Conservation (phyloP, 129 eudicot species). For the Glebionis coronaria region DNA sequence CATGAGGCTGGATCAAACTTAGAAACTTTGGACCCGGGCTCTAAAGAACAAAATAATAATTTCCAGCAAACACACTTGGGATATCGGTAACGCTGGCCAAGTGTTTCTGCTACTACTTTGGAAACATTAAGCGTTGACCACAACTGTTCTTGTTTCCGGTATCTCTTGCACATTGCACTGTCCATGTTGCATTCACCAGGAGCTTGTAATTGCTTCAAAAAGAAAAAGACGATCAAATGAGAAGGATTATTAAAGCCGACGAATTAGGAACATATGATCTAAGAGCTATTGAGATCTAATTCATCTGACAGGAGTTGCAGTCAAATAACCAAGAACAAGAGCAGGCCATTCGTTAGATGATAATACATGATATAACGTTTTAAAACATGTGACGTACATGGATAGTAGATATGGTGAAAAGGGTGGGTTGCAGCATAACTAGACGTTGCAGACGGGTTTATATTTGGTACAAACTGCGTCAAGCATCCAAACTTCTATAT, state of each 20-base stretch:
- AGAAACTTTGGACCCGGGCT: constrained; percentile 27
- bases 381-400: no score
- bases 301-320: no score
- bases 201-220: constrained; percentile 43
- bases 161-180: constrained; percentile 55
- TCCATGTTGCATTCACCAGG: constrained; percentile 53
- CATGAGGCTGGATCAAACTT: constrained; percentile 41
- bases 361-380: no score
- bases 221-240: constrained; percentile 9
- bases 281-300: no score
- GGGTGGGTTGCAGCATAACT: no score
- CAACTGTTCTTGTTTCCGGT: constrained; percentile 48
- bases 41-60: constrained; percentile 45
- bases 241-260: constrained; percentile 11
- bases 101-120: constrained; percentile 60
- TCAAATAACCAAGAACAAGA: no score
- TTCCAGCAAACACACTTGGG: constrained; percentile 89
- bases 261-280: not conserved
- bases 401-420: no score
- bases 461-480: no score
- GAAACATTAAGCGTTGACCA: constrained; percentile 80
- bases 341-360: no score
- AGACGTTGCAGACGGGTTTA: no score
- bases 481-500: no score
- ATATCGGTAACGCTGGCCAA: constrained; percentile 46